Conservation (phyloP, 345 rosid genomes). For the Salix koriyanagi region DNA sequence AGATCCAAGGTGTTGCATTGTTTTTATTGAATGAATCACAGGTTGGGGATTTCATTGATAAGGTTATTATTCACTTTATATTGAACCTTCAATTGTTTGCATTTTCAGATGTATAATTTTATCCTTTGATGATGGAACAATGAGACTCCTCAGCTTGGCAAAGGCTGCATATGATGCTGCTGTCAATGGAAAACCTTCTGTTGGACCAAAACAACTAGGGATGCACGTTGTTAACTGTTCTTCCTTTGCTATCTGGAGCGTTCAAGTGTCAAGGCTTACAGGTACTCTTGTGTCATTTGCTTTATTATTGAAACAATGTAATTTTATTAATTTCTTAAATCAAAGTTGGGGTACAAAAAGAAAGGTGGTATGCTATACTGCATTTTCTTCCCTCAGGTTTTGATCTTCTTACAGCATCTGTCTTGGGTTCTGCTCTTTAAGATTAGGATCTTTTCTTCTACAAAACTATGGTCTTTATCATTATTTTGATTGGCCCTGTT, state of each 20-base stretch:
- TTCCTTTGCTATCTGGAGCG: constrained; percentile 68
- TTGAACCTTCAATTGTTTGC: constrained; percentile 5
- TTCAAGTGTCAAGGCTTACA: neutral
- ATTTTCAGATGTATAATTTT: constrained; percentile 58
- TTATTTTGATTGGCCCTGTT: neutral
- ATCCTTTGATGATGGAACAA: constrained; percentile 74
- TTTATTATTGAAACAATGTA: neutral
- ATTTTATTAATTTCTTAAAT: neutral
- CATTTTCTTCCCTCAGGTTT: neutral
- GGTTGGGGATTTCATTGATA: neutral
- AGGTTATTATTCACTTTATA: constrained; percentile 4
- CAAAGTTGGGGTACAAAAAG: neutral
- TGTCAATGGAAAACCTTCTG: constrained; percentile 56
- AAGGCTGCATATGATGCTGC: constrained; percentile 77
- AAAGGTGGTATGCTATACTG: neutral
- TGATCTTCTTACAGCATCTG: neutral
- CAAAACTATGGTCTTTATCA: neutral
- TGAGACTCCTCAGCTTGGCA: constrained; percentile 64
- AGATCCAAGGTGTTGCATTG: constrained; percentile 60
- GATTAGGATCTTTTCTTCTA: neutral
- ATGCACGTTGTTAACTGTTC: constrained; percentile 56
- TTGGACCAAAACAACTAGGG: constrained; percentile 65
- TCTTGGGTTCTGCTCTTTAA: neutral
- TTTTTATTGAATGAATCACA: neutral
- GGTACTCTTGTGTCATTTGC: neutral